phyloP scores from a whole-genome alignment of 164 flowering plant species.

The Umbellularia californica region DNA sequence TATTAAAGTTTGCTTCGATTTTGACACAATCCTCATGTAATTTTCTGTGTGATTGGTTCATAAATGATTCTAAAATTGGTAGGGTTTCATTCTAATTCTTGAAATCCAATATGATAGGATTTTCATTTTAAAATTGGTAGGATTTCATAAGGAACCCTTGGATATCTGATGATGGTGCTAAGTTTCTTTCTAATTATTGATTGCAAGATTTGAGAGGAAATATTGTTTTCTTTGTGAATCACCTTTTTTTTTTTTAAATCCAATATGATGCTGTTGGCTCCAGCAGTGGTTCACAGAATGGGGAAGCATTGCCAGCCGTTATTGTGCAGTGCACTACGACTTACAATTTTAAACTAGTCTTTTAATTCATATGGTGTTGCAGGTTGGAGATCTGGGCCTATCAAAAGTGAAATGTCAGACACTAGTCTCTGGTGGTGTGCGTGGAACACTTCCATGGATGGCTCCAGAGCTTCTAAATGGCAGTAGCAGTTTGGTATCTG shows the following conservation, averaged over 20 bases:
- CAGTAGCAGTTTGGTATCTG: constrained; percentile 89
- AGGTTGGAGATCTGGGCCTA: constrained; percentile 97
- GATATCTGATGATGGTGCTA: no score
- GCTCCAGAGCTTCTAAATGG: constrained; percentile 97
- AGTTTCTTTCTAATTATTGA: neutral
- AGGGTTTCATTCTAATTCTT: no score
- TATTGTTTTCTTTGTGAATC: neutral
- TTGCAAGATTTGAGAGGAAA: neutral
- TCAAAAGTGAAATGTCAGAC: constrained; percentile 96
- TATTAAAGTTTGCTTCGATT: no score
- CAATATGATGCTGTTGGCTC: neutral
- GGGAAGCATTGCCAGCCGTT: no score
- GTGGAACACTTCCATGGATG: constrained; percentile 99
- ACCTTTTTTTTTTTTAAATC: neutral
- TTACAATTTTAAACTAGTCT: no score
- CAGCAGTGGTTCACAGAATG: no score
- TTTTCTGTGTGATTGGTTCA: no score
- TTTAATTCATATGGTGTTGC: neutral
- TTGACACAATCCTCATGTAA: no score
- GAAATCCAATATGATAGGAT: no score
- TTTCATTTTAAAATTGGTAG: no score
- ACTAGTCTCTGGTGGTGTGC: constrained; percentile 88
- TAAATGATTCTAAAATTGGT: no score
- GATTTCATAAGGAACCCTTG: no score
- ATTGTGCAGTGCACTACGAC: neutral